Conservation (phyloP, 208 protist species). For the Wallacemonas sp. region DNA sequence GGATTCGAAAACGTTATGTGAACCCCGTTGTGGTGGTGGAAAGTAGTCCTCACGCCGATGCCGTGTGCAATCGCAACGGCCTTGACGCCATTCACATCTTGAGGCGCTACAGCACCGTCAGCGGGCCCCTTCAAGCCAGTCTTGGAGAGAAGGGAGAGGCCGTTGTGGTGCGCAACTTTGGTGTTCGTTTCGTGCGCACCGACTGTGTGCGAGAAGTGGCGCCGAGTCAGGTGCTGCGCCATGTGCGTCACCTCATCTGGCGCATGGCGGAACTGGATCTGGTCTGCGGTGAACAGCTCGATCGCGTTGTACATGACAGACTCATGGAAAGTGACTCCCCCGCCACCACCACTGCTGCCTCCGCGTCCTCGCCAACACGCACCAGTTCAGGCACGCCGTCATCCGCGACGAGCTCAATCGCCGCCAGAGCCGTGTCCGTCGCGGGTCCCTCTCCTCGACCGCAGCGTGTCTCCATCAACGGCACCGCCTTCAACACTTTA, state of each 20-base stretch:
- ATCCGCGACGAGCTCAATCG: neutral
- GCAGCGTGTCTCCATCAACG: neutral
- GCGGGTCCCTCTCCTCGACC: conserved; percentile 7
- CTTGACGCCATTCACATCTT: conserved; percentile 74
- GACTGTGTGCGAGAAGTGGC: conserved; percentile 56
- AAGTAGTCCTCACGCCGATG: conserved; percentile 46
- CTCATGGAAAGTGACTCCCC: conserved; percentile 29
- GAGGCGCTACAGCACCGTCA: conserved; percentile 55
- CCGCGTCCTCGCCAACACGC: no score
- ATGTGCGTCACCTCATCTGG: conserved; percentile 44
- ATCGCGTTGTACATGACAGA: conserved; percentile 36
- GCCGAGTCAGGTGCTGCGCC: conserved; percentile 22
- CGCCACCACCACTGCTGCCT: neutral
- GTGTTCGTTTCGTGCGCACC: conserved; percentile 65
- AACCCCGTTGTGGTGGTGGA: conserved; percentile 75
- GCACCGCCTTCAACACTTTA: conserved; percentile 28
- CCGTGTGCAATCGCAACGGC: conserved; percentile 49
- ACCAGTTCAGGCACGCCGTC: no score
- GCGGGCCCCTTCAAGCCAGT: conserved; percentile 38
- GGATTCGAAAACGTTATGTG: conserved; percentile 63
- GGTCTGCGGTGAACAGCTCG: conserved; percentile 78
- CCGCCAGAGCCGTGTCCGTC: conserved; percentile 4
- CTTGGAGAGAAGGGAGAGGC: conserved; percentile 57
- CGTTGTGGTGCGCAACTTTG: conserved; percentile 50
- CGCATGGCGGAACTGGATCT: conserved; percentile 47